Percentiles rank a stretch among this genome's conserved stretches.
Evolutionary conservation across 805 yeast species (phyloP).

Genomic region (Wickerhamomyces sydowiorum): DNA sequence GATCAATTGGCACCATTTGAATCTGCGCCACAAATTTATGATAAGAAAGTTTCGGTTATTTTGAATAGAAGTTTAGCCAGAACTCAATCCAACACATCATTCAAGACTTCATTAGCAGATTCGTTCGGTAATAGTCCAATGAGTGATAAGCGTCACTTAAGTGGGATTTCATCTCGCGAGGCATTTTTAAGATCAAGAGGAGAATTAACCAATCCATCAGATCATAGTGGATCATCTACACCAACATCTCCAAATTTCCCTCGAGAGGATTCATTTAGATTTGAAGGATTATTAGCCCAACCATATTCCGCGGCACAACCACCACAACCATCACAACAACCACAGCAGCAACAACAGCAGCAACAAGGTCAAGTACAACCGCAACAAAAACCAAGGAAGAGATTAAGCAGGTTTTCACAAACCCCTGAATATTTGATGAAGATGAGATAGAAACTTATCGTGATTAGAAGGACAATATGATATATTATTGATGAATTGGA

Average conservation of each 20-base stretch:
- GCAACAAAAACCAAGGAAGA: slow-evolving; percentile 11
- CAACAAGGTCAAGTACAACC: slow-evolving; percentile 4
- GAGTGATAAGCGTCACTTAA: slow-evolving; percentile 17
- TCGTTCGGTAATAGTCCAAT: slow-evolving; percentile 38
- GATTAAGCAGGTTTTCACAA: slow-evolving; percentile 14
- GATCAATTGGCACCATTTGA: slow-evolving; percentile 49
- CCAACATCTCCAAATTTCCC: slow-evolving; percentile 24
- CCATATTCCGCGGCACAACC: background rate
- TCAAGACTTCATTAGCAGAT: slow-evolving; percentile 71
- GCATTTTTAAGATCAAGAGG: slow-evolving; percentile 5
- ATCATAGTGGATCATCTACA: slow-evolving; percentile 4
- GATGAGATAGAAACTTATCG: too few relatives aligned
- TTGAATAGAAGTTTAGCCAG: slow-evolving; percentile 68
- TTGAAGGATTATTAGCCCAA: slow-evolving; percentile 29
- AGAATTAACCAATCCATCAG: slow-evolving; percentile 3
- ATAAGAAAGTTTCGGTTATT: slow-evolving; percentile 72
- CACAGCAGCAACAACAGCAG: slow-evolving; percentile 1
- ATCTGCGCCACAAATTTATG: slow-evolving; percentile 73
- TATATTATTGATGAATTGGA: too few relatives aligned
- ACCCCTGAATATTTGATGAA: slow-evolving; percentile 12
- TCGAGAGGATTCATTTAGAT: slow-evolving; percentile 38
- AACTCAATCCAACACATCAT: slow-evolving; percentile 70
- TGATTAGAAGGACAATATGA: too few relatives aligned
- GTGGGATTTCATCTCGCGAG: slow-evolving; percentile 17
- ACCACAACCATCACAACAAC: slow-evolving; percentile 27